These are phyloP conservation scores for Narthecium ossifragum DNA, from an alignment of 106 monocot genomes.

Conservation along the genomic window DNA sequence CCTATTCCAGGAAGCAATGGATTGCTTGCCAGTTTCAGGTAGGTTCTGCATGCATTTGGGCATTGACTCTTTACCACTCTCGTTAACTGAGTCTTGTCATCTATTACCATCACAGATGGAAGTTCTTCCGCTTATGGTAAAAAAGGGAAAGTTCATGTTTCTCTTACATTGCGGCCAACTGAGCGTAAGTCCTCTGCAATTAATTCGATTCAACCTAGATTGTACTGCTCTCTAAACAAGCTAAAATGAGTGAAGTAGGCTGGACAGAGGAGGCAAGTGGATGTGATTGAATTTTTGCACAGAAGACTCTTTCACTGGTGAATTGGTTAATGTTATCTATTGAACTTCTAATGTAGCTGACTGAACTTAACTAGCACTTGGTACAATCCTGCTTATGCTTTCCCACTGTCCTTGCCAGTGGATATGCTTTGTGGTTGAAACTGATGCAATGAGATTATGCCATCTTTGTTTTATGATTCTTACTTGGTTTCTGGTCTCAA, in stretches of 20 bases:
- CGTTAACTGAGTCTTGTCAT: background rate
- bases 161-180: constrained; percentile 66
- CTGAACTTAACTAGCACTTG: background rate
- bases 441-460: background rate
- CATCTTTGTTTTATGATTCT: constrained; percentile 10
- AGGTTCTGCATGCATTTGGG: background rate
- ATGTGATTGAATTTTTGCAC: background rate
- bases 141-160: constrained; percentile 61
- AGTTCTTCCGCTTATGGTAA: constrained; percentile 11
- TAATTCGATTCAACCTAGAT: background rate
- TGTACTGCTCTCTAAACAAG: background rate
- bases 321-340: background rate
- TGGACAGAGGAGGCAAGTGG: background rate
- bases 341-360: background rate
- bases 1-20: constrained; percentile 59
- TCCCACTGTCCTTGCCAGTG: too few relatives aligned
- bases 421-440: too few relatives aligned
- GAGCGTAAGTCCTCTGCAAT: constrained; percentile 57
- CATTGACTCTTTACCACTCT: background rate
- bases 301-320: too few relatives aligned
- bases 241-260: background rate
- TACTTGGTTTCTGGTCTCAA: too few relatives aligned
- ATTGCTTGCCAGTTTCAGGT: constrained; percentile 42
- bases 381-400: background rate
- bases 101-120: constrained; percentile 27